A percentile compares a stretch with the other conserved stretches of the same genome.
Conservation (phyloP, 345 rosid species). For the Balakata baccata region DNA sequence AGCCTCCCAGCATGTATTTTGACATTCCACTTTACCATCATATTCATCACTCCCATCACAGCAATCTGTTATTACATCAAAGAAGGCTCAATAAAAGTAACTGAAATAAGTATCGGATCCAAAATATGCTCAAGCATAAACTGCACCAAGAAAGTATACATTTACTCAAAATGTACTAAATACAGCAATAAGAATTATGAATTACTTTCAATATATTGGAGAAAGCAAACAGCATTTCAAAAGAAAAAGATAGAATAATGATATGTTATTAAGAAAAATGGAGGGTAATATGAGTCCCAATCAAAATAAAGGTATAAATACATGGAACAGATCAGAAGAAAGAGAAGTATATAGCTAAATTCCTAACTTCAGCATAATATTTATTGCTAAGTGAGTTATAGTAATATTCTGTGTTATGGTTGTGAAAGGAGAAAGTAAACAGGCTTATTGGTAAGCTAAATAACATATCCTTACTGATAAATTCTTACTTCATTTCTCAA, state of each 20-base stretch:
- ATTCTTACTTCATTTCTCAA: not conserved
- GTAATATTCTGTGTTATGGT: not conserved
- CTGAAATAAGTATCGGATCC: not conserved
- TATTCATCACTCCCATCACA: constrained; percentile 99
- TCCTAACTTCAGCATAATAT: not conserved
- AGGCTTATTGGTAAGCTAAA: not conserved
- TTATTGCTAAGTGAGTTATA: too few relatives aligned
- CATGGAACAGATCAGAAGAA: not conserved
- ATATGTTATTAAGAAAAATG: not conserved
- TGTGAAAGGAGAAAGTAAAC: not conserved
- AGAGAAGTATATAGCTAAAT: not conserved
- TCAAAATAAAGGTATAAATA: not conserved
- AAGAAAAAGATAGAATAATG: not conserved
- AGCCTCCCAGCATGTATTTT: constrained; percentile 87
- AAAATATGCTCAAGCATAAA: not conserved
- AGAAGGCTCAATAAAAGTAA: constrained; percentile 1
- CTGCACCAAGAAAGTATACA: not conserved
- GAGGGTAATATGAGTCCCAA: not conserved
- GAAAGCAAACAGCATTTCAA: not conserved
- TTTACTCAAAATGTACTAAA: not conserved
- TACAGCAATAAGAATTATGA: not conserved
- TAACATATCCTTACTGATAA: not conserved
- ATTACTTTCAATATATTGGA: not conserved
- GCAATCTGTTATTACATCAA: constrained; percentile 31
- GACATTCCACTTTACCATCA: constrained; percentile 62